phyloP scores from a whole-genome alignment of 768 basidiomycete genomes.

The Crassisporium funariophilum region DNA sequence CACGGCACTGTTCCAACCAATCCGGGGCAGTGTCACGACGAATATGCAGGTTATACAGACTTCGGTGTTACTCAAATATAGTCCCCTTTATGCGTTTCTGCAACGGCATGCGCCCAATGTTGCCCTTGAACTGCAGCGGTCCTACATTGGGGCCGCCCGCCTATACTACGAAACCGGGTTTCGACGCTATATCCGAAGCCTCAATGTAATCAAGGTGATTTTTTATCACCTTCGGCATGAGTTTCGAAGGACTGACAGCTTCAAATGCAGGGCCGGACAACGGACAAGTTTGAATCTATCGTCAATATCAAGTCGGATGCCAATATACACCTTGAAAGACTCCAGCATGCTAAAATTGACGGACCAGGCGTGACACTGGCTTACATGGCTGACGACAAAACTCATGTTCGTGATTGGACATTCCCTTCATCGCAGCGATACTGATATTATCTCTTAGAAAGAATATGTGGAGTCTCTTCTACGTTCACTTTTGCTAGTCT shows the following conservation, averaged over 20 bases:
- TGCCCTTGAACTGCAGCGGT: constrained; percentile 85
- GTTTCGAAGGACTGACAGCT: not conserved
- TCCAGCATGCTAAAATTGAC: constrained; percentile 72
- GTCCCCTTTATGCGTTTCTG: constrained; percentile 80
- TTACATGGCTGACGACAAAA: constrained; percentile 88
- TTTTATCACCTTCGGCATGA: not conserved
- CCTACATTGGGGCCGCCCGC: constrained; percentile 81
- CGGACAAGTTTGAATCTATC: constrained; percentile 73
- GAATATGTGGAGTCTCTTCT: constrained; percentile 42
- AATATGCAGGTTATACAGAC: constrained; percentile 95
- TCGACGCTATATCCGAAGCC: constrained; percentile 81
- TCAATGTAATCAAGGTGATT: constrained; percentile 76
- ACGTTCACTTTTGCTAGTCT: constrained; percentile 83
- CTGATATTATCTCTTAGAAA: constrained; percentile 4
- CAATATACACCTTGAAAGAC: constrained; percentile 53
- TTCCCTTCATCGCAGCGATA: not conserved
- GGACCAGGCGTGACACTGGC: constrained; percentile 81
- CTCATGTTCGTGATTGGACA: constrained; percentile 70
- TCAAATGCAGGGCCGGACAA: constrained; percentile 54
- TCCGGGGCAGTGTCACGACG: constrained; percentile 80
- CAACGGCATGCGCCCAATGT: constrained; percentile 79
- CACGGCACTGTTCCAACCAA: constrained; percentile 78
- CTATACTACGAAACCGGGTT: constrained; percentile 97
- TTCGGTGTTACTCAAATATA: constrained; percentile 81
- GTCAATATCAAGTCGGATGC: constrained; percentile 45